Evolutionary conservation across 192 early-diverging fungal species (phyloP).

Genomic region (Umbelopsis sp.): DNA sequence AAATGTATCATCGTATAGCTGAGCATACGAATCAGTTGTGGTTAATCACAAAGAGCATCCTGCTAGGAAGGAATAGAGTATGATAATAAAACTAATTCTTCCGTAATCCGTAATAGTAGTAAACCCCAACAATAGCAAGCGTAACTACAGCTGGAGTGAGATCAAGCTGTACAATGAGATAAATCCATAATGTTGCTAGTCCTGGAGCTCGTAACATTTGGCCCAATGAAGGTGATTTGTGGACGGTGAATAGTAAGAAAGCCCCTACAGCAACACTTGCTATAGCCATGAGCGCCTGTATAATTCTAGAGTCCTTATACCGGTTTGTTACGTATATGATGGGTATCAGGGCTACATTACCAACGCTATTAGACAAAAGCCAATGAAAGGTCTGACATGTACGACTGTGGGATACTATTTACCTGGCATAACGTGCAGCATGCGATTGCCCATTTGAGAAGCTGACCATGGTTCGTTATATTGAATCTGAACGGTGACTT

Average conservation of each 20-base stretch:
- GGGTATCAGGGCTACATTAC: constrained; percentile 48
- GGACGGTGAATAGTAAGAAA: constrained; percentile 65
- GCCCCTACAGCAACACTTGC: constrained; percentile 55
- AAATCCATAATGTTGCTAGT: constrained; percentile 71
- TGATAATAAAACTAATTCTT: background rate
- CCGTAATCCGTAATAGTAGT: constrained; percentile 50
- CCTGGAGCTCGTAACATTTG: constrained; percentile 74
- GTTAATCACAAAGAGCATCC: constrained; percentile 1
- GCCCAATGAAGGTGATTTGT: constrained; percentile 67
- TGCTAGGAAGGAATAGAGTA: background rate
- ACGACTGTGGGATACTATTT: constrained; percentile 3
- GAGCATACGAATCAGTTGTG: background rate
- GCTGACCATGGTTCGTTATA: constrained; percentile 38
- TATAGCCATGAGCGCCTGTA: constrained; percentile 53
- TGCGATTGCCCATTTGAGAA: constrained; percentile 2
- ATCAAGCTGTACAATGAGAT: constrained; percentile 56
- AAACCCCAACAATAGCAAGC: constrained; percentile 42
- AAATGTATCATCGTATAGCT: background rate
- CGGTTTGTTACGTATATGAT: constrained; percentile 66
- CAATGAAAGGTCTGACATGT: background rate
- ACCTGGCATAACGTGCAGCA: constrained; percentile 37
- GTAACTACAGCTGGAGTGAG: constrained; percentile 48
- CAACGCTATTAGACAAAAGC: background rate
- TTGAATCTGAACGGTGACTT: constrained; percentile 43
- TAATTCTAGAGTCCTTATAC: constrained; percentile 47